Percentiles rank a stretch among this genome's conserved stretches.
Evolutionary conservation across 78 protist genomes (phyloP).

Genomic region (Creolimax fragrantissima): DNA sequence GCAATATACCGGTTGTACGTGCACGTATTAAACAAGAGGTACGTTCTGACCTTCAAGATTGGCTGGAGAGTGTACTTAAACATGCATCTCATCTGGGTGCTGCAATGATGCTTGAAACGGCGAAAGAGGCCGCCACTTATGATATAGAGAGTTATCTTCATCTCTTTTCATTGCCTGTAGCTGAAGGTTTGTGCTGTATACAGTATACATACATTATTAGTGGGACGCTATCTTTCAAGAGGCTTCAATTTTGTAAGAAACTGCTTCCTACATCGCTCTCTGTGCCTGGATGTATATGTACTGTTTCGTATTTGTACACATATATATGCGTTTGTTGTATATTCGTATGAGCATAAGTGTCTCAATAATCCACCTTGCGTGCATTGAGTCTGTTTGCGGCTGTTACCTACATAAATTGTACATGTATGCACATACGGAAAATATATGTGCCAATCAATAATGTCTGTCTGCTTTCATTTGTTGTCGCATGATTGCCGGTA

Average conservation of each 20-base stretch:
- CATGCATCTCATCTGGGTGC: neutral
- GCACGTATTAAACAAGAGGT: neutral
- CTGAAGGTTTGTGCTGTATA: neutral
- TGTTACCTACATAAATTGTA: too few species aligned
- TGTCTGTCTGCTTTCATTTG: too few species aligned
- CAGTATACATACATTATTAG: too few species aligned
- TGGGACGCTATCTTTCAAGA: too few species aligned
- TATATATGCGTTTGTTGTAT: neutral
- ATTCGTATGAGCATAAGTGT: neutral
- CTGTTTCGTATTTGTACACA: neutral
- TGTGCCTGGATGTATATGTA: neutral
- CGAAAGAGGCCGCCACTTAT: neutral
- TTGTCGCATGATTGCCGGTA: too few species aligned
- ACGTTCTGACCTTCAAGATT: constrained; percentile 3
- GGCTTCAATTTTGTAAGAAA: too few species aligned
- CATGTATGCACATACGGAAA: neutral
- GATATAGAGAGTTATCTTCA: neutral
- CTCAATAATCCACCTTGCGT: too few species aligned
- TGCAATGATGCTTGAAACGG: neutral
- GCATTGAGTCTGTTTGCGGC: too few species aligned
- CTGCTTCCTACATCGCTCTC: too few species aligned
- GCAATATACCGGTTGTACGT: neutral
- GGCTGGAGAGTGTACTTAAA: neutral
- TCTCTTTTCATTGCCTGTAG: neutral
- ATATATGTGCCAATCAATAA: too few species aligned